These are phyloP conservation scores for Pseudognaphalium luteoalbum DNA, from an alignment of 129 eudicot genomes.

Conservation along the genomic window DNA sequence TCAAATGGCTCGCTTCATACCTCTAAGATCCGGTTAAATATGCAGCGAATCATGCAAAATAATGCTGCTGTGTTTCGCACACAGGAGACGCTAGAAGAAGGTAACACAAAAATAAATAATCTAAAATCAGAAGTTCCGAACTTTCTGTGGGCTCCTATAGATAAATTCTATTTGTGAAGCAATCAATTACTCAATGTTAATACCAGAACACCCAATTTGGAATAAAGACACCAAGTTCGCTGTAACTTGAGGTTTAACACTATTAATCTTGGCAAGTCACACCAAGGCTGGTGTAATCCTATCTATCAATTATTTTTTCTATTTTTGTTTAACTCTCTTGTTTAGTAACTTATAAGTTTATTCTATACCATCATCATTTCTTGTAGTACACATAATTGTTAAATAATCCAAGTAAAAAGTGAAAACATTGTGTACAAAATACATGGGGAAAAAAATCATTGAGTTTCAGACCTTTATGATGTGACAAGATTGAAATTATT, in stretches of 20 bases:
- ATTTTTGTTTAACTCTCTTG: background rate
- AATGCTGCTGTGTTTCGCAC: conserved; percentile 99
- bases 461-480: background rate
- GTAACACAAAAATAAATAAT: conserved; percentile 33
- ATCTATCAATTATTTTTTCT: too few species aligned
- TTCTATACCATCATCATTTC: background rate
- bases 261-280: conserved; percentile 5
- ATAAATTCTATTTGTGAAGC: background rate
- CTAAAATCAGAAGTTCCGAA: too few species aligned
- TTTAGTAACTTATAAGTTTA: background rate
- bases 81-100: conserved; percentile 92
- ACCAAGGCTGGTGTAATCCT: background rate
- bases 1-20: conserved; percentile 93
- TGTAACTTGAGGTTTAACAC: background rate
- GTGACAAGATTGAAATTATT: too few species aligned
- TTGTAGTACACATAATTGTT: background rate
- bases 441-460: too few species aligned
- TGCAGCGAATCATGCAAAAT: conserved; percentile 94
- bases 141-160: too few species aligned
- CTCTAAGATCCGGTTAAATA: conserved; percentile 78
- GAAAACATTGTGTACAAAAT: background rate
- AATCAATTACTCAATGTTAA: background rate
- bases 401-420: too few species aligned
- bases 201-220: background rate
- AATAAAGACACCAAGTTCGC: background rate